These are phyloP conservation scores for Beauveria varroae DNA, from an alignment of 2,329 filamentous ascomycete genomes.

Conservation along the genomic window DNA sequence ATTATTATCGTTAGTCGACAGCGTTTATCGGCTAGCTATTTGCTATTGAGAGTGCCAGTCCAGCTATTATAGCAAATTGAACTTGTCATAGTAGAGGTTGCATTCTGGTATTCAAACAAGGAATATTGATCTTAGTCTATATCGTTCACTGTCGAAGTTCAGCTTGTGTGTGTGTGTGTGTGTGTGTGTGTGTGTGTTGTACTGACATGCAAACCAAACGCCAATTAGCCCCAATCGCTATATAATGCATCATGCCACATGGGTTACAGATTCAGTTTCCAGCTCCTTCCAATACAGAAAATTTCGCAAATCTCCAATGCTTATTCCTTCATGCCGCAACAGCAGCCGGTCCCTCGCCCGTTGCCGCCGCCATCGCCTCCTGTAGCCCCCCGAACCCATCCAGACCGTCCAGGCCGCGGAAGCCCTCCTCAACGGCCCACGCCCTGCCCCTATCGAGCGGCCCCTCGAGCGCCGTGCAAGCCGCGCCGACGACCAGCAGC, in stretches of 20 bases:
- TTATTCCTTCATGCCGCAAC: neutral
- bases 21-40: no score
- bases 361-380: conserved; percentile 9
- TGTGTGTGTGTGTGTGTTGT: neutral
- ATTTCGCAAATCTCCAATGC: neutral
- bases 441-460: conserved; percentile 48
- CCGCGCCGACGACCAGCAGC: conserved; percentile 73
- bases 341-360: neutral
- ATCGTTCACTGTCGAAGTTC: neutral
- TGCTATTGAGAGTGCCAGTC: no score
- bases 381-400: conserved; percentile 35
- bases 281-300: neutral
- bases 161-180: neutral
- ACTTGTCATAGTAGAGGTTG: no score
- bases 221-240: neutral
- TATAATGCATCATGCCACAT: neutral
- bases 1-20: no score
- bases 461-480: conserved; percentile 67
- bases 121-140: neutral
- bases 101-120: neutral
- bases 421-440: conserved; percentile 86
- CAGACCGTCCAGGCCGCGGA: conserved; percentile 67
- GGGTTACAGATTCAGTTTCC: neutral
- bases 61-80: no score
- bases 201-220: neutral